Base-by-base conservation (phyloP, 148 eudicot genomes). In the Vaccinium darrowii region DNA sequence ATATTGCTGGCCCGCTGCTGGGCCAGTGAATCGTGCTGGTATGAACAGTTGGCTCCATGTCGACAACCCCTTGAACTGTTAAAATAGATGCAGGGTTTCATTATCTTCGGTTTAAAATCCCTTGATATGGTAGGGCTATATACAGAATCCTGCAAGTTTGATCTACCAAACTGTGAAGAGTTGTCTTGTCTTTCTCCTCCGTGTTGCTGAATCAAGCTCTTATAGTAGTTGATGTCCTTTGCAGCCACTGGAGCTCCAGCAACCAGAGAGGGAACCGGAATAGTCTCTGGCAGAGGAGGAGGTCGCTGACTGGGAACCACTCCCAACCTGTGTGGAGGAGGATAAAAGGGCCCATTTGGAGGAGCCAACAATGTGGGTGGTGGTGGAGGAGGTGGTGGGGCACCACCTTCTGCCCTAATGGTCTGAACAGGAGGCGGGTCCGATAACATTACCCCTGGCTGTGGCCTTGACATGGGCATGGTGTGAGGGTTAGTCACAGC, bases 201-300 rank as follows among this genome's bases (percentile, higher is more conserved):
- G 15, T 94, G 95, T 87, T 93, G 98, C 85, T 94, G 98, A 86
- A 93, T 91, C 84, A 93, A 89, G 84, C 90, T 92, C 91, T 91
- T 93, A 79, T 90, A 93, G 65, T 94, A 94, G 86, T 87, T 93
- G 7, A 91, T 86, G 78, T 92, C 95, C 87, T 87, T 91, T 0
- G 85, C 9, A 11, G 14, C 62, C 11, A 87, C 84, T 12, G 90
- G 87, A 23, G 78, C 82, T 75, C 57, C 85, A 0, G 81, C 18
- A 43, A 69, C 49, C 43, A 82, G 67, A 43, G 91, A 63, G 8
- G 85, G 84, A 33, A 81, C 52, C 51, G 86, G 84, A 50, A 81
- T 43, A 15, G 83, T 84, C 57, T 88, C 85, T 5, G 39, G 8
- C 8, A 30, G 0, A 69, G 74, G 74, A 76, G 88, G 82, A 1